phyloP scores from a whole-genome alignment of 345 rosid species.

The Cochlearia excelsa region DNA sequence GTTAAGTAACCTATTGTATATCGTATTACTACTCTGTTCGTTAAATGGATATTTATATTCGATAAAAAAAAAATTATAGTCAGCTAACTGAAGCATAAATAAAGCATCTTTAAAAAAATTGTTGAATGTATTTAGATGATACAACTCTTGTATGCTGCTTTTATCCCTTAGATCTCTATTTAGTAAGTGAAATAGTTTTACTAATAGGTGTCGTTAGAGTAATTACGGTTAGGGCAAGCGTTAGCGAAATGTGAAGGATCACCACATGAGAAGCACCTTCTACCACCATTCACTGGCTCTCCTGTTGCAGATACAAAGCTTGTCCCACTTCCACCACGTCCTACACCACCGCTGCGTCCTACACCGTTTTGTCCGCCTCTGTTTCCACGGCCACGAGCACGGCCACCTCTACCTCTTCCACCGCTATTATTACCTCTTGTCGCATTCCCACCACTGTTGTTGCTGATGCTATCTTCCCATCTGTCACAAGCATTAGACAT shows the following conservation, averaged over 20 bases:
- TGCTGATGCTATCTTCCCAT: constrained; percentile 77
- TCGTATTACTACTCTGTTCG: too few species aligned
- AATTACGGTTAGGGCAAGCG: constrained; percentile 65
- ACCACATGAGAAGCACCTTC: constrained; percentile 80
- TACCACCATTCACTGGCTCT: constrained; percentile 58
- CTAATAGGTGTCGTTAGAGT: constrained; percentile 33
- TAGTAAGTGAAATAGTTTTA: not conserved
- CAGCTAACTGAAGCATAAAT: too few species aligned
- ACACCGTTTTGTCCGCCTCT: constrained; percentile 47
- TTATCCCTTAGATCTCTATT: too few species aligned
- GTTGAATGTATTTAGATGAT: too few species aligned
- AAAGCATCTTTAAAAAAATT: too few species aligned
- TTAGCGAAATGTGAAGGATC: constrained; percentile 96
- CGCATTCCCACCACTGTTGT: constrained; percentile 39
- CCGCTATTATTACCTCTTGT: constrained; percentile 31
- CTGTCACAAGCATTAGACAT: constrained; percentile 40
- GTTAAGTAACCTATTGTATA: too few species aligned
- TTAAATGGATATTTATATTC: too few species aligned
- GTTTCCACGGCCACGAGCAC: constrained; percentile 44
- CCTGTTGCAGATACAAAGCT: constrained; percentile 88
- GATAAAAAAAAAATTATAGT: too few species aligned
- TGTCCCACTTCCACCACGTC: constrained; percentile 29
- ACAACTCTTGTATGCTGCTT: too few species aligned
- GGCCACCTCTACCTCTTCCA: constrained; percentile 50
- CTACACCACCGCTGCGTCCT: constrained; percentile 28